Conservation (phyloP, 768 basidiomycete species). For the Agrocybe praecox region DNA sequence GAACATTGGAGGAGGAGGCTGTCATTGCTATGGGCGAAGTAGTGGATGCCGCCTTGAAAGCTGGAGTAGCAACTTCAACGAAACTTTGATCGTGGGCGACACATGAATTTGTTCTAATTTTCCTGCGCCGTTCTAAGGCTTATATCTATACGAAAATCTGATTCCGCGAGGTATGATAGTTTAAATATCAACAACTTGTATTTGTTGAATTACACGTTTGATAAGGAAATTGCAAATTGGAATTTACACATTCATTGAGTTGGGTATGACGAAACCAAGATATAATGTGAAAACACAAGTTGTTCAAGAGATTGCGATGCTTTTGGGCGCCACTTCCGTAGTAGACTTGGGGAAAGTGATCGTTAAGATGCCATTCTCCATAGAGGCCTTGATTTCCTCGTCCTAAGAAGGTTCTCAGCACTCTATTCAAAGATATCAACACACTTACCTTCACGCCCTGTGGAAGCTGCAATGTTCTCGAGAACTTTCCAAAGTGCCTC, state of each 20-base stretch:
- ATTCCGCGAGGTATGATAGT: too few relatives aligned
- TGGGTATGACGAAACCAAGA: too few relatives aligned
- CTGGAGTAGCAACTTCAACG: neutral
- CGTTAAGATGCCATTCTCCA: constrained; percentile 51
- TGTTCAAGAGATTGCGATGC: constrained; percentile 32
- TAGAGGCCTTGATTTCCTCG: constrained; percentile 31
- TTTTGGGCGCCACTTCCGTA: constrained; percentile 29
- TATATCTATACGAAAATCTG: too few relatives aligned
- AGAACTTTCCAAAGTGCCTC: constrained; percentile 46
- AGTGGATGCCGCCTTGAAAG: constrained; percentile 54
- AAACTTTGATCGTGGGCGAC: neutral
- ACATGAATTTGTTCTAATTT: too few relatives aligned
- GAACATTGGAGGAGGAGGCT: constrained; percentile 76
- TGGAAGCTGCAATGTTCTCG: constrained; percentile 52
- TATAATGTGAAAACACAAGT: too few relatives aligned
- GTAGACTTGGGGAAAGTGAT: constrained; percentile 52
- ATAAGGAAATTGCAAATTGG: too few relatives aligned
- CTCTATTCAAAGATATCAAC: neutral
- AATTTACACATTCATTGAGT: too few relatives aligned
- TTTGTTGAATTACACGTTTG: too few relatives aligned
- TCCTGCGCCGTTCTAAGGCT: too few relatives aligned
- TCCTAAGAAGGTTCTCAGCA: constrained; percentile 17
- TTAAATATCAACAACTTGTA: too few relatives aligned
- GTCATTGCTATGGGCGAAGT: constrained; percentile 71
- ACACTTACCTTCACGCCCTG: constrained; percentile 52